Evolutionary conservation across 208 protist species (phyloP), one percentile per base, ranked within the genome.

Genomic region (Acanthamoeba royreba): DNA sequence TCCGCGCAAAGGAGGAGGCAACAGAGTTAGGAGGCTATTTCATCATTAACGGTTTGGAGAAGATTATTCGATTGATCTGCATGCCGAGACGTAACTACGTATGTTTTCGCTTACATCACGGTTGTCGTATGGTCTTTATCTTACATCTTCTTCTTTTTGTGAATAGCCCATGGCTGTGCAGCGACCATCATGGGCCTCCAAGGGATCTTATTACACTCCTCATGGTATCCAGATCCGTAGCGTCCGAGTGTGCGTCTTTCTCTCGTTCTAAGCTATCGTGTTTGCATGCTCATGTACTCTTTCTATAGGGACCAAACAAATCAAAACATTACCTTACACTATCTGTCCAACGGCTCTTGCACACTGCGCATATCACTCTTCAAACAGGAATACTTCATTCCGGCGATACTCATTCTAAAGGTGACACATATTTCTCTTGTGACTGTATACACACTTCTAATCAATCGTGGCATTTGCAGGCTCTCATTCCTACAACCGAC

Each of bases 11-110:
- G 53, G 95, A 97, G 28, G 95, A 95, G 33, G 55, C 69, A 4
- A 93, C 94, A 25, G 94, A 96, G 96, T 72, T 98, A 25, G 99
- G 99, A 61, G 99, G 99, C 28, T 99, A 99, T 97, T 99, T 99
- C 95, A 98, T 99, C 89, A 97, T 99, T 94, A 98, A 99, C 89
- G 99, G 99, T 52, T 97, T 98, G 31, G 99, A 99, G 96, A 99
- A 99, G 55, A 98, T 99, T 72, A 95, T 99, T 40, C 98, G 99
- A 90, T 95, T 99, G 55, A 95, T 99, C 33, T 96, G 99, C 53
- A 97, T 99, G 95, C 98, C 98, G 79, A 96, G 99, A 25, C 97
- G 98, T 63, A 99, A 99, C 96, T 98, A 99, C 47, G 91, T 94
- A 83, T 49, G 52, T 85, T 55, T 11, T 38, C 33, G 3, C 4